Conservation (phyloP, 2,329 filamentous ascomycete genomes). For the Trichoderma atroviride region DNA sequence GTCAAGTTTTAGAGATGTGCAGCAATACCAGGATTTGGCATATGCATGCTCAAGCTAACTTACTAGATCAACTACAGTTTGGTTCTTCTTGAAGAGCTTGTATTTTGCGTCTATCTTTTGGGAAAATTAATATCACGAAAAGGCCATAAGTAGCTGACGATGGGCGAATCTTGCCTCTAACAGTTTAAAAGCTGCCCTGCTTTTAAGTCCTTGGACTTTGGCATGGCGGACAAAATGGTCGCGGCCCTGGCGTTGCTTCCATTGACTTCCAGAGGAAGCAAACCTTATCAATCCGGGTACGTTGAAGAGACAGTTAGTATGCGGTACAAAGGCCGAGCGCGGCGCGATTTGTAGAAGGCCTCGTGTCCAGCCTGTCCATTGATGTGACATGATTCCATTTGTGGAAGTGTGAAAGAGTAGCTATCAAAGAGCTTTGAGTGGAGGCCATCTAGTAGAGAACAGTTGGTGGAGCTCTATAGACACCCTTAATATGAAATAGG, state of each 20-base stretch:
- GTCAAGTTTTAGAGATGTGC: background rate
- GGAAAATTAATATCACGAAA: background rate
- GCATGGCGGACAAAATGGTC: constrained; percentile 77
- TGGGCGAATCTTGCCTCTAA: constrained; percentile 65
- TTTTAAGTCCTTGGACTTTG: constrained; percentile 78
- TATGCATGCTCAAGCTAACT: constrained; percentile 31
- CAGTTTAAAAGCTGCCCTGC: constrained; percentile 90
- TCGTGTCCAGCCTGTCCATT: background rate
- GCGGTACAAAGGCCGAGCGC: background rate
- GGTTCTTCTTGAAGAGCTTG: constrained; percentile 73
- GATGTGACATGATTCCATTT: constrained; percentile 11
- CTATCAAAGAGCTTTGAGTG: background rate
- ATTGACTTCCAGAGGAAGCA: constrained; percentile 68
- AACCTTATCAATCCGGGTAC: background rate
- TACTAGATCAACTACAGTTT: constrained; percentile 90
- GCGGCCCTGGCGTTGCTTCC: constrained; percentile 76
- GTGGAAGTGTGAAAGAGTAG: background rate
- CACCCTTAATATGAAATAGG: background rate
- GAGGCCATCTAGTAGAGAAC: background rate
- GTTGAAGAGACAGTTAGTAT: background rate
- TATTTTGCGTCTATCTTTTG: constrained; percentile 71
- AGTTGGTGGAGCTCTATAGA: background rate
- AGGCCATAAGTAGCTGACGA: background rate
- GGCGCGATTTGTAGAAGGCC: background rate
- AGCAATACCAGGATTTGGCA: too few species aligned